Base-by-base conservation (phyloP, 495 filamentous ascomycete species). In the Barbatosphaeria neglecta region DNA sequence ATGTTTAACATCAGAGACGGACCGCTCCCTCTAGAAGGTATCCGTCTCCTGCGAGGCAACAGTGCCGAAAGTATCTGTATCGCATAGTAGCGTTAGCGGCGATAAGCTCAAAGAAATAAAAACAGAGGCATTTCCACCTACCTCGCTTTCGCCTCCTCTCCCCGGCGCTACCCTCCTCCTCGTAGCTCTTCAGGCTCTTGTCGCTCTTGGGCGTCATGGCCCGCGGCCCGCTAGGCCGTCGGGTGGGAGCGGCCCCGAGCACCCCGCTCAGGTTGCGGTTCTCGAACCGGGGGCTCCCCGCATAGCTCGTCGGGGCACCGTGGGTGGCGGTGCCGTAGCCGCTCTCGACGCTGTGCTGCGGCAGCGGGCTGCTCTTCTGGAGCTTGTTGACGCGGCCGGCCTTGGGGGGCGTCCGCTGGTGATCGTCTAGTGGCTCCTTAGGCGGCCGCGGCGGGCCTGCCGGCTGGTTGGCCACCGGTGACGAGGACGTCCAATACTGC, bases 61-160 rank as follows among this genome's bases (percentile, higher is more conserved):
- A 2, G 71, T 67, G 47, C 72, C 73, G 53, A 76, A 77, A 19
- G 74, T 77, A 60, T 77, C 74, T 77, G 43, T 0, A 35, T 44
- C 37, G 24, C n/a, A 19, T 47, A 52, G 50, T 42, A 45, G 37
- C 33, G 18, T 37, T 43, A 5, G 25, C 20, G 5, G 41, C 4
- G 11, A 31, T 37, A 16, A 6, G 17, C 13, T 3, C n/a, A n/a
- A n/a, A n/a, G n/a, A n/a, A n/a, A n/a, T n/a, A n/a, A n/a, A n/a
- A n/a, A n/a, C n/a, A n/a, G 1, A 7, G 20, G 31, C 5, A 8
- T 18, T 31, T 23, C 35, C 7, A 58, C 65, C 56, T 54, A 76
- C 73, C 67, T 67, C 74, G 64, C 64, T 75, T 77, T 40, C 68
- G 66, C 49, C 63, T 61, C 48, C 60, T 55, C 43, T 70, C 62